phyloP scores from a whole-genome alignment of 345 rosid species.

The Eucalyptus camaldulensis region DNA sequence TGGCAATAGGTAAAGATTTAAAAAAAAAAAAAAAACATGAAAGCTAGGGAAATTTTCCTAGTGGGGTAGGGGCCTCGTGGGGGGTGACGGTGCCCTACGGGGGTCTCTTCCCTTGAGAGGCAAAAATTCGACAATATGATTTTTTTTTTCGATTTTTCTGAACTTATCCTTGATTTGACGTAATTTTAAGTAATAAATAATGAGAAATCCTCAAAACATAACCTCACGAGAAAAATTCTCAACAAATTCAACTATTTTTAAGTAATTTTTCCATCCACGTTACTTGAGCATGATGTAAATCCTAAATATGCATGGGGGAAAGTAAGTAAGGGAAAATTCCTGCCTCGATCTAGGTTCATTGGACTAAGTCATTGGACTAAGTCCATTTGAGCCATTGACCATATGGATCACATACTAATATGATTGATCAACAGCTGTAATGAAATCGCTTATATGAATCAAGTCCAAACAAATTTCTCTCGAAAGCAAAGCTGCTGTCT shows the following conservation, averaged over 20 bases:
- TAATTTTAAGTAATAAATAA: neutral
- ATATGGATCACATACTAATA: no score
- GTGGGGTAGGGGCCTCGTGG: neutral
- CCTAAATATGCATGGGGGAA: neutral
- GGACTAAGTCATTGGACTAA: no score
- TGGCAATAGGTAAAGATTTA: neutral
- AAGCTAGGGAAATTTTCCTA: neutral
- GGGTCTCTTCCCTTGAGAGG: neutral
- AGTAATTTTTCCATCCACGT: neutral
- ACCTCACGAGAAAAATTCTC: neutral
- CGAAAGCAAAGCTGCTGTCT: no score
- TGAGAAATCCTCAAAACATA: neutral
- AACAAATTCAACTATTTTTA: neutral
- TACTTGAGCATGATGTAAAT: neutral
- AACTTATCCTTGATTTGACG: fast-evolving
- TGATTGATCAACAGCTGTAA: no score
- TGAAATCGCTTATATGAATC: no score
- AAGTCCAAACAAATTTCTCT: no score
- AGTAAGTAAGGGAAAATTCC: neutral
- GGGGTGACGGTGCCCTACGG: neutral
- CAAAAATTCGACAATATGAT: neutral
- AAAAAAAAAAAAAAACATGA: no score
- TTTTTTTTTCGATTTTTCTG: neutral
- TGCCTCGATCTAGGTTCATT: no score
- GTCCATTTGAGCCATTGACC: no score